Evolutionary conservation across 805 yeast species (phyloP), one percentile per base, ranked within the genome.

Genomic region (Myxozyma mucilagina): DNA sequence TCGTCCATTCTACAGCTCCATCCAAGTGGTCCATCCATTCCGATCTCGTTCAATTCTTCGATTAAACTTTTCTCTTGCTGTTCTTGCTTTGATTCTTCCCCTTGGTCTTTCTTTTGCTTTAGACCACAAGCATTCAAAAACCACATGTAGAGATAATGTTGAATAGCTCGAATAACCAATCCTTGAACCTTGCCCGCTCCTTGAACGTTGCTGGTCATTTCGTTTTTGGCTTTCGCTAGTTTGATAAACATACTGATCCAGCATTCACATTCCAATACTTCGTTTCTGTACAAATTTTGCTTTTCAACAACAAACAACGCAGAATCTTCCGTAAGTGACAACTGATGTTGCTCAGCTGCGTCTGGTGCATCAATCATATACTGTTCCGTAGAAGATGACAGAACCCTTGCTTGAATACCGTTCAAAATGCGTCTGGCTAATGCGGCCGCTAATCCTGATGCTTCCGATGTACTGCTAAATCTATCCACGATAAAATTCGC

Each of bases 281-380:
- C 80, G 68, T 85, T 83, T 66, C 84, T 77, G 73, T 84, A 89
- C 43, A 87, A 80, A 66, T 90, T 89, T 57, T 80, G 82, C 67
- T 82, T 83, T 69, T 90, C 97, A 6, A 80, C 73, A 5, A 84
- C 84, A 72, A 90, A 90, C 44, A 90, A 71, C 1, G 78, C 75
- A 18, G 76, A 73, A 20, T 73, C 76, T 5, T 64, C 59, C 8
- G 59, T 36, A 0, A 67, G 35, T 6, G 73, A 70, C 1, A 63
- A 60, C 13, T 58, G 53, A 6, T 67, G 67, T 47, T 74, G 73
- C 14, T 43, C 47, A 29, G 65, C 56, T 14, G 58, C 52, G 24
- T 56, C 47, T n/a, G 56, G 54, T 8, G 57, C 60, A 43, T 53
- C 48, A 4, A 47, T n/a, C 44, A 44, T 43, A 20, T 53, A 44